Evolutionary conservation across 2,329 filamentous ascomycete genomes (phyloP), one percentile per base, ranked within the genome.

Genomic region (Cadophora malorum): DNA sequence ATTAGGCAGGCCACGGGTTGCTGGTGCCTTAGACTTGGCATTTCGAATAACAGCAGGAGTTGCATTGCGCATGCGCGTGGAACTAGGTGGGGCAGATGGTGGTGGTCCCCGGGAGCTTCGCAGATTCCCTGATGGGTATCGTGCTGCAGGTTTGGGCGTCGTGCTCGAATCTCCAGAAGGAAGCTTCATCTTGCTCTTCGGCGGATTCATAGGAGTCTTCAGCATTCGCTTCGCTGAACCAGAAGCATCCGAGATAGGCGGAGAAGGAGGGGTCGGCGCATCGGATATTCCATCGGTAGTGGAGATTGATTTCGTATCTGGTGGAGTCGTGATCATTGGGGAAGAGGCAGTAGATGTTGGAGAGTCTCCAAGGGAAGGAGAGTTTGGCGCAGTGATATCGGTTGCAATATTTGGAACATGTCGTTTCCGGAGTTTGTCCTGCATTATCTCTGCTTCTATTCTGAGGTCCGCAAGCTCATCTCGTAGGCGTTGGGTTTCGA

Each of bases 391-490:
- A 23, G 86, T 88, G n/a, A 89, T 79, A 74, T 90, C 86, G 69
- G 88, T 90, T 14, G 86, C 86, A 63, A 90, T 84, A 69, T 82
- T 78, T 49, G 86, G 87, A 25, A 90, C 78, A 73, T 89, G 86
- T 60, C 87, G 85, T 79, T 94, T 91, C 77, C 92, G 92, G 77
- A 98, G 84, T 85, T 97, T 98, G 84, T 97, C 93, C 76, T 96
- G 91, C 76, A 95, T 87, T 76, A 99, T 96, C 77, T 98, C 96
- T 69, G 91, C 91, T 81, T 99, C 96, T 70, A 99, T 93, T 83
- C 93, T 96, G 73, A 97, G 85, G 78, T 99, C 96, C 6, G 92
- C 91, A 14, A 98, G 84, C 79, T 99, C 96, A 76, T 97, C 94
- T 49, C 93, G 90, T 69, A 98, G 82, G 61, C 95, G 87, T 80